A percentile compares a stretch with the other conserved stretches of the same genome.
phyloP scores from a whole-genome alignment of 1,284 basidiomycete species.

The Apiotrichum akiyoshidainum region DNA sequence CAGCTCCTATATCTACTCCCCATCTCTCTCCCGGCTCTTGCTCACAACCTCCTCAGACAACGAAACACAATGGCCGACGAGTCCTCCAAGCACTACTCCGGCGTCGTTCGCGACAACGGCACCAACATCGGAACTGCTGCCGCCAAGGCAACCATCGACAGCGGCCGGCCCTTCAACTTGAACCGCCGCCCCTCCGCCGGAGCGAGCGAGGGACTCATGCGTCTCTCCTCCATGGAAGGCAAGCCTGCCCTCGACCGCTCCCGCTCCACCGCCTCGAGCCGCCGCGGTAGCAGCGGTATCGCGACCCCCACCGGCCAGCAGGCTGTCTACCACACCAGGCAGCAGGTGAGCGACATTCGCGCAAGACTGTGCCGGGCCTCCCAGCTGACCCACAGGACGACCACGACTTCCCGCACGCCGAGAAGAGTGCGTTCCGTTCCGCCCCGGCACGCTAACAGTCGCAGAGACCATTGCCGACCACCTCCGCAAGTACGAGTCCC shows the following conservation, averaged over 20 bases:
- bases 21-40: neutral
- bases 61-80: conserved; percentile 13
- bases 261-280: conserved; percentile 20
- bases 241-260: neutral
- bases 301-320: conserved; percentile 69
- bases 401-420: conserved; percentile 49
- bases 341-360: conserved; percentile 35
- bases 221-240: neutral
- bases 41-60: neutral
- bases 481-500: conserved; percentile 76
- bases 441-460: conserved; percentile 3
- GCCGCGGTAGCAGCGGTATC: conserved; percentile 58
- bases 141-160: conserved; percentile 30
- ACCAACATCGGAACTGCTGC: conserved; percentile 44
- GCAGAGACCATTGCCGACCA: conserved; percentile 72
- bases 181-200: conserved; percentile 10
- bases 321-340: conserved; percentile 63
- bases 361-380: too few species aligned
- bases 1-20: neutral
- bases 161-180: conserved; percentile 6
- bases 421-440: conserved; percentile 42
- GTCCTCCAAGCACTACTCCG: conserved; percentile 11
- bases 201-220: conserved; percentile 1
- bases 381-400: conserved; percentile 37
- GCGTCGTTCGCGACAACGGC: conserved; percentile 39